Evolutionary conservation across 2,329 filamentous ascomycete genomes (phyloP).

Genomic region (Neofusicoccum ribis): DNA sequence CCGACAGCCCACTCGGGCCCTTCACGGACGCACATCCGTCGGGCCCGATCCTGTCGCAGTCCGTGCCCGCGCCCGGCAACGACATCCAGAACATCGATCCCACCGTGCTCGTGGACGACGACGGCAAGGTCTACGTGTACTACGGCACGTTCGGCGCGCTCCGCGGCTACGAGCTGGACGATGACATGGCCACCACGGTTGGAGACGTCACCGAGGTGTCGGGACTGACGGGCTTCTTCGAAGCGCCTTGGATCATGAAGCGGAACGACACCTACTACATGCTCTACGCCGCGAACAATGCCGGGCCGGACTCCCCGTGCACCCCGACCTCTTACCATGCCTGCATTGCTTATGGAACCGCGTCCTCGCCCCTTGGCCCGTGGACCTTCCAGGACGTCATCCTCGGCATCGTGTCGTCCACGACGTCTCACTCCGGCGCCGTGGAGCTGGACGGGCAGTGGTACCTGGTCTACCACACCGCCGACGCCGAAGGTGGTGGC

Average conservation of each 20-base stretch:
- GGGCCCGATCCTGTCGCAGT: slow-evolving; percentile 41
- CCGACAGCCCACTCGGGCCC: slow-evolving; percentile 37
- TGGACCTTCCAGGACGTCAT: slow-evolving; percentile 40
- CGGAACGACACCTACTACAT: slow-evolving; percentile 41
- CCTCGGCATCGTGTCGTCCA: slow-evolving; percentile 40
- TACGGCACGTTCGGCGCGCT: slow-evolving; percentile 43
- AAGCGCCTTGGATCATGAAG: slow-evolving; percentile 44
- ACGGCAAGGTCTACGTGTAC: slow-evolving; percentile 39
- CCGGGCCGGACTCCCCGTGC: slow-evolving; percentile 38
- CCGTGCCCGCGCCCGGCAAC: slow-evolving; percentile 33
- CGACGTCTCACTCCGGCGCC: slow-evolving; percentile 40
- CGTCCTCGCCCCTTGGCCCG: slow-evolving; percentile 36
- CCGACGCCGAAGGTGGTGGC: slow-evolving; percentile 35
- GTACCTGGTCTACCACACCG: slow-evolving; percentile 41
- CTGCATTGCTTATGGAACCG: slow-evolving; percentile 41
- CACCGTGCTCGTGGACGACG: slow-evolving; percentile 40
- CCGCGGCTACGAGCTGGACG: slow-evolving; percentile 35
- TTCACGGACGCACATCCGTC: slow-evolving; percentile 38
- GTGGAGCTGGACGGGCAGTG: slow-evolving; percentile 32
- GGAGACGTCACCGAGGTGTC: slow-evolving; percentile 26
- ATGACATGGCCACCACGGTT: slow-evolving; percentile 40
- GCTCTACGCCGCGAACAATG: slow-evolving; percentile 44
- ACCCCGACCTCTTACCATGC: slow-evolving; percentile 43
- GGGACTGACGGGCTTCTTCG: slow-evolving; percentile 38
- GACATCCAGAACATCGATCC: slow-evolving; percentile 45